These are phyloP conservation scores for Pleurotus tuber-regium DNA, from an alignment of 768 basidiomycete species.

Conservation along the genomic window DNA sequence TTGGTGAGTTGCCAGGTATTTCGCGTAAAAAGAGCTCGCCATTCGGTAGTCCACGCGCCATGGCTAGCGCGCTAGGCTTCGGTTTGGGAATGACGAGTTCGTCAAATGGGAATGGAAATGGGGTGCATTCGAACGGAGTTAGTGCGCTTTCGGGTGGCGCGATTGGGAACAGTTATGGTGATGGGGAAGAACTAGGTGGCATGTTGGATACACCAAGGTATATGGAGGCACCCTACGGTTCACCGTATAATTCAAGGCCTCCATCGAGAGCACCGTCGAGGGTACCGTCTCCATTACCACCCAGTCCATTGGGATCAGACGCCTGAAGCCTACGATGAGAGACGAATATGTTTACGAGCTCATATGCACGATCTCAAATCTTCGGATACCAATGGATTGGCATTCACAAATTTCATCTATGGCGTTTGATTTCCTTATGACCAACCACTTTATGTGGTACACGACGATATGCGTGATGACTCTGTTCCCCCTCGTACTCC, in stretches of 20 bases:
- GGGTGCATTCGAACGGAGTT: constrained; percentile 10
- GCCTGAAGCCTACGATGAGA: background rate
- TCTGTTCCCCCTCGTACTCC: background rate
- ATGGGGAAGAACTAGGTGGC: constrained; percentile 18
- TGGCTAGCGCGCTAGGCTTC: constrained; percentile 49
- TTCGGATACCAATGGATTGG: background rate
- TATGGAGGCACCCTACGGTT: constrained; percentile 38
- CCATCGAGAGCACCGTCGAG: constrained; percentile 4
- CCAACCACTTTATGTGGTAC: constrained; percentile 4
- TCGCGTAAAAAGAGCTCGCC: constrained; percentile 39
- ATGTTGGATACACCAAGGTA: constrained; percentile 35
- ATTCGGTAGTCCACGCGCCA: constrained; percentile 47
- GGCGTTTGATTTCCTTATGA: background rate
- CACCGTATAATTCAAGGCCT: constrained; percentile 25
- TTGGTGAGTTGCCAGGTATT: constrained; percentile 48
- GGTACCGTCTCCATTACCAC: constrained; percentile 6
- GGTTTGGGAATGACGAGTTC: constrained; percentile 26
- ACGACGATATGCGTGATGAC: constrained; percentile 1
- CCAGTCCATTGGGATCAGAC: constrained; percentile 6
- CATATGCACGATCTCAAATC: background rate
- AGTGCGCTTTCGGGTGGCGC: constrained; percentile 8
- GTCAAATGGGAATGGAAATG: constrained; percentile 19
- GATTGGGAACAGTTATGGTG: background rate
- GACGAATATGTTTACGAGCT: background rate
- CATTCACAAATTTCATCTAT: no score